These are phyloP conservation scores for Craterostigma plantagineum DNA, from an alignment of 257 asterid genomes.

Conservation along the genomic window DNA sequence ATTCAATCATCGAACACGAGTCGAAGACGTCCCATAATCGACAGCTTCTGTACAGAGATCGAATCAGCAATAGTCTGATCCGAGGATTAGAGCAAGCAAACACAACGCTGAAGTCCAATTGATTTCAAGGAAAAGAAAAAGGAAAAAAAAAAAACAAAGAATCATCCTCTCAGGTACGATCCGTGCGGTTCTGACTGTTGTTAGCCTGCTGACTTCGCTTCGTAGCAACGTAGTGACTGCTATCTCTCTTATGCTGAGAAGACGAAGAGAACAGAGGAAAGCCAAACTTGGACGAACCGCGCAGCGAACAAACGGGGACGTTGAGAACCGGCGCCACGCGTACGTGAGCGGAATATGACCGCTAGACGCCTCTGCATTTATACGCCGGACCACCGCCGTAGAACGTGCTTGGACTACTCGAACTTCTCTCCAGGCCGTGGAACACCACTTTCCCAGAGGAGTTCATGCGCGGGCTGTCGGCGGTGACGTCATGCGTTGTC, in stretches of 20 bases:
- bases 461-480: constrained; percentile 90
- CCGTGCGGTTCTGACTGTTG: constrained; percentile 43
- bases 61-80: too few relatives aligned
- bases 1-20: too few relatives aligned
- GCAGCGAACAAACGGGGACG: constrained; percentile 72
- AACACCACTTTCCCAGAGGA: constrained; percentile 81
- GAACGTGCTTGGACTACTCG: constrained; percentile 85
- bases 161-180: constrained; percentile 24
- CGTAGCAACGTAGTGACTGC: constrained; percentile 9
- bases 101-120: too few relatives aligned
- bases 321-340: constrained; percentile 86
- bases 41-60: too few relatives aligned
- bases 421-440: constrained; percentile 80
- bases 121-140: too few relatives aligned
- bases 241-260: constrained; percentile 46
- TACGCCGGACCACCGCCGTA: constrained; percentile 58
- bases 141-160: too few relatives aligned
- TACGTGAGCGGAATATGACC: constrained; percentile 82
- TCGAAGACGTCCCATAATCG: too few relatives aligned
- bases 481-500: constrained; percentile 35
- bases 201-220: too few relatives aligned
- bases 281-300: constrained; percentile 77
- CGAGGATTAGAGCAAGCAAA: too few relatives aligned
- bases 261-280: constrained; percentile 55
- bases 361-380: constrained; percentile 72